Conservation (phyloP, 73 alveolate genomes). For the Paramecium octaurelia region DNA sequence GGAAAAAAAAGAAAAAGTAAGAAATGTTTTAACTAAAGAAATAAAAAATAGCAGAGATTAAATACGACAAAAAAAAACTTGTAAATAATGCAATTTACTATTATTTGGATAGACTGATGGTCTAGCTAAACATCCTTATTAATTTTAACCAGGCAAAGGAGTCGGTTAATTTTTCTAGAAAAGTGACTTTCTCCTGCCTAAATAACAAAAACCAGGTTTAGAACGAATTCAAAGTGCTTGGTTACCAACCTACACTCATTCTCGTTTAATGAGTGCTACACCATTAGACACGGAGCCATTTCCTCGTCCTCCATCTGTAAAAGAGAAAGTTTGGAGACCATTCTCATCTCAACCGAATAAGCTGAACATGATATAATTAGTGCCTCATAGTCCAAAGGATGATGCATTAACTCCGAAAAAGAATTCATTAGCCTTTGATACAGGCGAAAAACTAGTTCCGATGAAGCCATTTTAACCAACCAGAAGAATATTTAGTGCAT, state of each 20-base stretch:
- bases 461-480: constrained; percentile 10
- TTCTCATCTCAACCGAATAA: constrained; percentile 25
- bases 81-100: neutral
- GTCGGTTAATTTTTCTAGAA: neutral
- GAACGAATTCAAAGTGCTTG: neutral
- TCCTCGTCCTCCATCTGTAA: neutral
- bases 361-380: neutral
- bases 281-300: neutral
- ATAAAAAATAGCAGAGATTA: neutral
- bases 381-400: constrained; percentile 35
- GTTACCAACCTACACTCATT: constrained; percentile 10
- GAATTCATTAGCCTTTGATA: neutral
- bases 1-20: neutral
- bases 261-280: neutral
- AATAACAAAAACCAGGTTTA: neutral
- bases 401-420: neutral
- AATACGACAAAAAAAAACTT: constrained; percentile 1
- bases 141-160: neutral
- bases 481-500: constrained; percentile 19
- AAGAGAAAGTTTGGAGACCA: constrained; percentile 47
- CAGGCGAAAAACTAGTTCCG: neutral
- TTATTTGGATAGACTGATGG: constrained; percentile 38
- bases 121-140: neutral
- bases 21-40: neutral
- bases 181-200: neutral